phyloP scores from a whole-genome alignment of 23 red algal species.

The Agarophyton chilense region DNA sequence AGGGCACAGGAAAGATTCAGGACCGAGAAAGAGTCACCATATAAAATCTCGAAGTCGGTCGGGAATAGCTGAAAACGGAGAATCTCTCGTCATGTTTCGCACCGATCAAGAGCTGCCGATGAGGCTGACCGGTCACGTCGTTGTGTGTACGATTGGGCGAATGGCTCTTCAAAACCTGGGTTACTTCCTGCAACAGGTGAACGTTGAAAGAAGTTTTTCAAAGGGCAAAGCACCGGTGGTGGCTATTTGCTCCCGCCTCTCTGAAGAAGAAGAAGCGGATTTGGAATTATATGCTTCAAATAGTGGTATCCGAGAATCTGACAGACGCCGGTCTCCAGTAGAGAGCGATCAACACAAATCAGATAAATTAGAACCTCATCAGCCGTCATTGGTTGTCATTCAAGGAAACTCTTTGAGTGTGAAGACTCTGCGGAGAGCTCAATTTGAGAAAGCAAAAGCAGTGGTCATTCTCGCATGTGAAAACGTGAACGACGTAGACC shows the following conservation, averaged over 20 bases:
- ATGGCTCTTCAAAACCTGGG: constrained; percentile 66
- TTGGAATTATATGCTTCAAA: constrained; percentile 28
- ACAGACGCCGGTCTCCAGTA: not conserved
- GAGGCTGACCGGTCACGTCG: constrained; percentile 63
- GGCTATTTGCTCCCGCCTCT: constrained; percentile 59
- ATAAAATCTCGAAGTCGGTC: not conserved
- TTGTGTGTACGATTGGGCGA: constrained; percentile 69
- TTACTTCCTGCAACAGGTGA: constrained; percentile 63
- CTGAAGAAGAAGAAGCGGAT: constrained; percentile 63
- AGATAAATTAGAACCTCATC: not conserved
- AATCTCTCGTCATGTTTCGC: constrained; percentile 23
- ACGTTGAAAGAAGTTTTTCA: constrained; percentile 44
- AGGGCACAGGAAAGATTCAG: not conserved
- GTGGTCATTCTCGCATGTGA: constrained; percentile 79
- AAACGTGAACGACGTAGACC: constrained; percentile 56
- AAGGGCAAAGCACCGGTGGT: constrained; percentile 64
- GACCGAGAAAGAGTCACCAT: not conserved
- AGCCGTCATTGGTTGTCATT: constrained; percentile 55
- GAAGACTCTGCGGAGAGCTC: constrained; percentile 65
- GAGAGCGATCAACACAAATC: not conserved
- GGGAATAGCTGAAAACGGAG: not conserved
- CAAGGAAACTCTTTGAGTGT: constrained; percentile 76
- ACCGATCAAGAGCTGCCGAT: constrained; percentile 67
- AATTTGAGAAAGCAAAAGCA: constrained; percentile 73
- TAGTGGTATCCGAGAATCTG: not conserved